Percentiles rank a stretch among this genome's conserved stretches.
Evolutionary conservation across 2,329 filamentous ascomycete genomes (phyloP).

Genomic region (Epichloe hybrida): DNA sequence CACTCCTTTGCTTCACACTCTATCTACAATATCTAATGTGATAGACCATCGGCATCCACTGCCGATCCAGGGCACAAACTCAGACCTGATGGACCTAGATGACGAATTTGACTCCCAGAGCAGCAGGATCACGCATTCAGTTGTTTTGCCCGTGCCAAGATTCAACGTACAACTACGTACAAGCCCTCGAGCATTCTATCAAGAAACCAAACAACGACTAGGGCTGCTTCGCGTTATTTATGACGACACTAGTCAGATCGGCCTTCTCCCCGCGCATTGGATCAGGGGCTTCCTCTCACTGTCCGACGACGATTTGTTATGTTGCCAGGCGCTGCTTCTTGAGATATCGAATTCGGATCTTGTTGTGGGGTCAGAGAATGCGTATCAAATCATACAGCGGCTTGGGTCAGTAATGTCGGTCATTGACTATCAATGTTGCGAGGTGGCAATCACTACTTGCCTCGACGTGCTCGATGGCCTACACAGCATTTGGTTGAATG

Average conservation of each 20-base stretch:
- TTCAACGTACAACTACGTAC: conserved; percentile 28
- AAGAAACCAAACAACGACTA: conserved; percentile 32
- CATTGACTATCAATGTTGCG: conserved; percentile 56
- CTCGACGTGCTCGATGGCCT: conserved; percentile 55
- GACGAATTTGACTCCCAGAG: conserved; percentile 48
- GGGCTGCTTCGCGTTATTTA: conserved; percentile 29
- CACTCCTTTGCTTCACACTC: conserved; percentile 27
- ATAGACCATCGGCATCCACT: conserved; percentile 11
- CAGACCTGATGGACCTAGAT: conserved; percentile 55
- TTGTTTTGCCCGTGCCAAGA: conserved; percentile 30
- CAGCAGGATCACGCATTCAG: conserved; percentile 30
- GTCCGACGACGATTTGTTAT: conserved; percentile 39
- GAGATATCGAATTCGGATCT: conserved; percentile 43
- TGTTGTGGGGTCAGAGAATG: conserved; percentile 31
- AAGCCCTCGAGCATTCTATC: conserved; percentile 32
- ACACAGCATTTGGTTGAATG: conserved; percentile 48
- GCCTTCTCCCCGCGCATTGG: conserved; percentile 35
- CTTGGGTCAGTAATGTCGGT: conserved; percentile 38
- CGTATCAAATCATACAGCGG: conserved; percentile 33
- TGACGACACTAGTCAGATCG: conserved; percentile 31
- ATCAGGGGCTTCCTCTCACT: conserved; percentile 36
- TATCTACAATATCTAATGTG: conserved; percentile 24
- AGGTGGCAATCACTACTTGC: conserved; percentile 54
- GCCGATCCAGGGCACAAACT: conserved; percentile 20
- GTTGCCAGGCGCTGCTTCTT: conserved; percentile 33